A percentile compares a stretch with the other conserved stretches of the same genome.
phyloP scores from a whole-genome alignment of 2,329 filamentous ascomycete species.

The Monilinia fructicola region DNA sequence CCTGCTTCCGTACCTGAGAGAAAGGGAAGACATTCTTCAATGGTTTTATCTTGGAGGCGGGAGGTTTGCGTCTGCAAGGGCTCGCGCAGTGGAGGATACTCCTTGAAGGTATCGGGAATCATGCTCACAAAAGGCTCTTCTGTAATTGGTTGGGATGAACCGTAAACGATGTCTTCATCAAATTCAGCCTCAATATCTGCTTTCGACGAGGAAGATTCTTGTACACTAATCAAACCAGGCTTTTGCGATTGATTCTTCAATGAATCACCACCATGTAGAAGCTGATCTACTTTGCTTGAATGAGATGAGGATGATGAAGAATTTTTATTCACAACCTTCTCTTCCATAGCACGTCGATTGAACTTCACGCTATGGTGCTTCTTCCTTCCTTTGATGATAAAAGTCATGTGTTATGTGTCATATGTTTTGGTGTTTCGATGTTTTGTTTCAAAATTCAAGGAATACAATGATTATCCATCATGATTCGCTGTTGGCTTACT shows the following conservation, averaged over 20 bases:
- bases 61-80: constrained; percentile 66
- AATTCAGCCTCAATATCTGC: constrained; percentile 26
- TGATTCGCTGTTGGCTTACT: constrained; percentile 18
- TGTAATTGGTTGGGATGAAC: constrained; percentile 27
- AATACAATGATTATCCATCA: constrained; percentile 14
- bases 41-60: constrained; percentile 64
- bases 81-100: constrained; percentile 63
- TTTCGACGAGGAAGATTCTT: constrained; percentile 25
- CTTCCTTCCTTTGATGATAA: constrained; percentile 38
- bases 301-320: constrained; percentile 17
- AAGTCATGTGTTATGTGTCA: constrained; percentile 34
- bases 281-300: constrained; percentile 26
- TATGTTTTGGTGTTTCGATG: not conserved
- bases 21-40: constrained; percentile 67
- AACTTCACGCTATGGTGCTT: constrained; percentile 37
- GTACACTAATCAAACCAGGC: constrained; percentile 29
- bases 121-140: constrained; percentile 27
- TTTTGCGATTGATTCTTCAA: constrained; percentile 23
- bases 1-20: constrained; percentile 53
- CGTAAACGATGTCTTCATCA: constrained; percentile 17
- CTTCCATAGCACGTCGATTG: constrained; percentile 33
- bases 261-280: constrained; percentile 24
- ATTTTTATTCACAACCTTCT: constrained; percentile 7
- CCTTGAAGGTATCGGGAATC: constrained; percentile 58
- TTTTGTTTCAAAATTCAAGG: constrained; percentile 10